These are phyloP conservation scores for Bruguiera sexangula DNA, from an alignment of 345 rosid species.

Conservation along the genomic window DNA sequence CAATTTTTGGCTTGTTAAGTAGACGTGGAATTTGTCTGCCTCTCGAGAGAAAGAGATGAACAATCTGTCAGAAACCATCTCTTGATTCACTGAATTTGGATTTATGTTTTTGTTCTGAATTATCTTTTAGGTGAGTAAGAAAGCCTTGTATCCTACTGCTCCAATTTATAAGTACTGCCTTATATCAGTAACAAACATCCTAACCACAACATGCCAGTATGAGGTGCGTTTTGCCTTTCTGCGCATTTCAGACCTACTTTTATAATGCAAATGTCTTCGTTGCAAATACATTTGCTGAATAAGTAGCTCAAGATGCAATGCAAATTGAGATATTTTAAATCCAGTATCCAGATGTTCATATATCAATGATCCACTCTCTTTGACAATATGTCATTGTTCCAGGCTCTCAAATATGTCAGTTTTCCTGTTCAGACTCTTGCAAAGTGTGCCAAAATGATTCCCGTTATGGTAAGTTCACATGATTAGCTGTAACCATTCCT, in stretches of 20 bases:
- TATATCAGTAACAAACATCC: constrained; percentile 68
- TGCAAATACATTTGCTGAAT: background rate
- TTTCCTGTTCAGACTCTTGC: constrained; percentile 95
- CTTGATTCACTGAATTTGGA: background rate
- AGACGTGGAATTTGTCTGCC: no score
- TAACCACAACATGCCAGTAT: constrained; percentile 94
- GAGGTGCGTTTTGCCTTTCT: constrained; percentile 46
- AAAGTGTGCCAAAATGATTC: constrained; percentile 97
- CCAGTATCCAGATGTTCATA: background rate
- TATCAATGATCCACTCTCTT: constrained; percentile 7
- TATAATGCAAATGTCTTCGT: background rate
- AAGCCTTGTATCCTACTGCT: constrained; percentile 84
- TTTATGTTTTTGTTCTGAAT: constrained; percentile 2
- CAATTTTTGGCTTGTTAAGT: no score
- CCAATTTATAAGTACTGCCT: constrained; percentile 81
- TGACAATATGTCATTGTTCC: constrained; percentile 22
- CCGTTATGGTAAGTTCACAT: constrained; percentile 76
- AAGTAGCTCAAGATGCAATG: constrained; percentile 1
- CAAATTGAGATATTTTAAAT: background rate
- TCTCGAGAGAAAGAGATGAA: no score
- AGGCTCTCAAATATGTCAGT: constrained; percentile 97
- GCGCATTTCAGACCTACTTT: background rate
- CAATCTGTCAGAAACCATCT: background rate
- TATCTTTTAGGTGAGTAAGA: constrained; percentile 63
- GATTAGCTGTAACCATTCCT: background rate